These are phyloP conservation scores for Linderina pennispora DNA, from an alignment of 192 early-diverging fungal species.

Conservation along the genomic window DNA sequence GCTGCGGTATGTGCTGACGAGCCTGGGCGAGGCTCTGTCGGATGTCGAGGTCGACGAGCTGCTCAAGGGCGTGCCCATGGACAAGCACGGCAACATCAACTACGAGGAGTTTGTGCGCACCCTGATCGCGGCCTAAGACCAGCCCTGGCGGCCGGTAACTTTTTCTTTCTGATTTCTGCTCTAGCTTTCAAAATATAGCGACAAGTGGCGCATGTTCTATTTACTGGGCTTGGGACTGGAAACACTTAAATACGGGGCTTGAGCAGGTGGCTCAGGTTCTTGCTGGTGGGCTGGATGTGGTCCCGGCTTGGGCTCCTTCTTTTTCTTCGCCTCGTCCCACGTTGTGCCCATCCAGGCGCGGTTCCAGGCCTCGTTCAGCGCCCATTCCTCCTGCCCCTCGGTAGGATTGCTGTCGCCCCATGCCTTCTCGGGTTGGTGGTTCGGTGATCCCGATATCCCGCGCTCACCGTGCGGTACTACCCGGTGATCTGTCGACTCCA, in stretches of 20 bases:
- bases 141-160: background rate
- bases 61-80: conserved; percentile 65
- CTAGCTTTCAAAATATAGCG: too few species aligned
- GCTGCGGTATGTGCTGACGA: conserved; percentile 76
- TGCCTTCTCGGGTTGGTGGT: conserved; percentile 81
- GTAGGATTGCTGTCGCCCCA: too few species aligned
- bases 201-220: too few species aligned
- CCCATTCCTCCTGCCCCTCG: conserved; percentile 48
- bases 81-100: conserved; percentile 74
- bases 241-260: conserved; percentile 38
- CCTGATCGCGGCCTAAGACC: conserved; percentile 28
- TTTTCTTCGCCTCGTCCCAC: conserved; percentile 27
- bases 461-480: conserved; percentile 1
- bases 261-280: conserved; percentile 38
- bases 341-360: conserved; percentile 45
- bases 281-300: conserved; percentile 26
- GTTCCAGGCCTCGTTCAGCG: conserved; percentile 47
- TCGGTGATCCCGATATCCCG: conserved; percentile 9
- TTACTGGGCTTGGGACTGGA: too few species aligned
- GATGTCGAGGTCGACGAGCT: conserved; percentile 77
- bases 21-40: conserved; percentile 72
- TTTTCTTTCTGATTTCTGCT: conserved; percentile 1
- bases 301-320: conserved; percentile 10
- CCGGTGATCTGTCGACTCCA: conserved; percentile 24
- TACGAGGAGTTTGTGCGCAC: conserved; percentile 62